A percentile compares a stretch with the other conserved stretches of the same genome.
These are phyloP conservation scores for Tuber borchii DNA, from an alignment of 495 filamentous ascomycete genomes.

Conservation along the genomic window DNA sequence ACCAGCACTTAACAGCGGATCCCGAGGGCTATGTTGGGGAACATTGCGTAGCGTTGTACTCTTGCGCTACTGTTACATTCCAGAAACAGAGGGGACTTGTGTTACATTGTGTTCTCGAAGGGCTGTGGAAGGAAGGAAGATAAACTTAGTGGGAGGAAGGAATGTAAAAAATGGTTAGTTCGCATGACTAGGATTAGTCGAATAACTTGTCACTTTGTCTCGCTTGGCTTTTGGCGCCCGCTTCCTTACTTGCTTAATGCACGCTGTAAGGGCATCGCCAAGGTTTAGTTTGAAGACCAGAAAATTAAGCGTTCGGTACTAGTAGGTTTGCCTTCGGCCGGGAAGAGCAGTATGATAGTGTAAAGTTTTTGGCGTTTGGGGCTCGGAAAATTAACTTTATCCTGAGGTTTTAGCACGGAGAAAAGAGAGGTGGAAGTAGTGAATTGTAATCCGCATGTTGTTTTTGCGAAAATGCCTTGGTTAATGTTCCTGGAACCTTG, in stretches of 20 bases:
- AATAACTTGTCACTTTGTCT: background rate
- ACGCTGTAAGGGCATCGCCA: background rate
- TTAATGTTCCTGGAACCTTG: background rate
- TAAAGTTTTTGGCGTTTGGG: background rate
- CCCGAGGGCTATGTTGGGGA: background rate
- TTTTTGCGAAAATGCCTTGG: background rate
- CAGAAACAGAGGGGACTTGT: background rate
- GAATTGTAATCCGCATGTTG: background rate
- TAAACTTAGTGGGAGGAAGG: background rate
- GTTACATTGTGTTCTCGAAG: background rate
- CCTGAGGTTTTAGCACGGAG: background rate
- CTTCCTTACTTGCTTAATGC: background rate
- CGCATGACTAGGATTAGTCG: background rate
- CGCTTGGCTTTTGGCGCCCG: too few relatives aligned
- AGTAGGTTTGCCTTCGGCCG: background rate
- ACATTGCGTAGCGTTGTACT: background rate
- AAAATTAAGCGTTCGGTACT: background rate
- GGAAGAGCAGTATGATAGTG: background rate
- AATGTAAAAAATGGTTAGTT: background rate
- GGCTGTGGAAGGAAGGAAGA: background rate
- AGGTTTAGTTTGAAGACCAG: background rate
- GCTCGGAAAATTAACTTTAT: background rate
- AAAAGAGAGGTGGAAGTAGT: background rate
- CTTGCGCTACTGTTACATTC: background rate
- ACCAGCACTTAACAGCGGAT: background rate